Evolutionary conservation across 768 basidiomycete species (phyloP), one percentile per base, ranked within the genome.

Genomic region (Mycena rebaudengoi): DNA sequence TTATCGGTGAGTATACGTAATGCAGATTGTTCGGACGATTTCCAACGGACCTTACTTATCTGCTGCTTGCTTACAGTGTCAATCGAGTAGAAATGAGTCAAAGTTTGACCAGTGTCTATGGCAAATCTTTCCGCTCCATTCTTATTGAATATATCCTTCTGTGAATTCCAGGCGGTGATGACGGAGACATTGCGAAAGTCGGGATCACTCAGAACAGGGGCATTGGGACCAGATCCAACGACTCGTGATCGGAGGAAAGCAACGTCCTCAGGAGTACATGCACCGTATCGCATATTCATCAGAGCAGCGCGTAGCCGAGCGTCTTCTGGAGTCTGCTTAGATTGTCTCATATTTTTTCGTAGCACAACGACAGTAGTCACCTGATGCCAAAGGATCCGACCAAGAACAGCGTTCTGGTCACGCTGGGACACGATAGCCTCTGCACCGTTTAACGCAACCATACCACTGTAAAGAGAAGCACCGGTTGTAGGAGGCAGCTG

Each of bases 301-400:
- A 78, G 48, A 6, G 70, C 70, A n/a, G 48, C 70, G 28, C 77
- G 29, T 2, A 79, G 69, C 39, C 66, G 60, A 4, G 44, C 50
- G 70, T 82, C 79, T 0, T 70, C 55, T 6, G 21, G 7, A 16
- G 69, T 59, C 53, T 74, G 66, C 16, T 13, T 43, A 7, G 18
- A 45, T 52, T 78, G 77, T 39, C 76, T n/a, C 78, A 79, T 79
- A 52, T 63, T 48, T 74, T 75, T 11, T 75, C n/a, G n/a, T n/a
- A n/a, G n/a, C n/a, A n/a, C n/a, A n/a, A n/a, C n/a, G n/a, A n/a
- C n/a, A n/a, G n/a, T n/a, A n/a, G n/a, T n/a, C n/a, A n/a, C n/a
- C n/a, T n/a, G n/a, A n/a, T n/a, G n/a, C n/a, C n/a, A n/a, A n/a
- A n/a, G n/a, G n/a, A n/a, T n/a, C n/a, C n/a, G n/a, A n/a, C n/a